These are phyloP conservation scores for Cyclocybe aegerita DNA, from an alignment of 768 basidiomycete species.

Conservation along the genomic window DNA sequence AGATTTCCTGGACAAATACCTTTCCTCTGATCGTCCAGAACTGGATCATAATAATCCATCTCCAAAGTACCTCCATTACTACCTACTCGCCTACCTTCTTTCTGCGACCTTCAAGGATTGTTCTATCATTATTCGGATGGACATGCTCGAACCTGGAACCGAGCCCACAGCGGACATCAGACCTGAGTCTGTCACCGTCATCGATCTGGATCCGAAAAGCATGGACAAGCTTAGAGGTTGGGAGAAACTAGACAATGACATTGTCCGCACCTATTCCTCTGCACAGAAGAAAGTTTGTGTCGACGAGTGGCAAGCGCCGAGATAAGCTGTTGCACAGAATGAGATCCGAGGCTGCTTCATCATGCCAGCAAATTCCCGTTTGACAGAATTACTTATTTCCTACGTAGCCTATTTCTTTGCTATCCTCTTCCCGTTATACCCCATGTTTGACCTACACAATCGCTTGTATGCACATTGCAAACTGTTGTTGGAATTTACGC, in stretches of 20 bases:
- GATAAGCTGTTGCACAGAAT: not conserved
- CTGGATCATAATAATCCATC: constrained; percentile 37
- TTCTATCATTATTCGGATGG: constrained; percentile 50
- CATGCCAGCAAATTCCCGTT: no score
- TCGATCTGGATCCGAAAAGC: constrained; percentile 87
- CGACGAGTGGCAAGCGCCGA: constrained; percentile 22
- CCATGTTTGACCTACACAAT: no score
- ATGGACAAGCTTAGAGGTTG: constrained; percentile 65
- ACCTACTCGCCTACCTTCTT: constrained; percentile 75
- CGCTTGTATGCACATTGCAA: no score
- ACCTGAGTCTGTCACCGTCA: constrained; percentile 53
- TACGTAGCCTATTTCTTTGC: no score
- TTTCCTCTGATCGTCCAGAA: constrained; percentile 27
- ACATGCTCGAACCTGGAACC: constrained; percentile 24
- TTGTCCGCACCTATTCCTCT: constrained; percentile 33
- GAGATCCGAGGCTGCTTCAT: no score
- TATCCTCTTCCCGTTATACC: no score
- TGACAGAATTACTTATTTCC: no score
- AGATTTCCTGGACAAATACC: constrained; percentile 58
- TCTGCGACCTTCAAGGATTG: constrained; percentile 98
- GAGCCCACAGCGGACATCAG: constrained; percentile 10
- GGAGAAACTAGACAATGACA: constrained; percentile 69
- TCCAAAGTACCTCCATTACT: constrained; percentile 53
- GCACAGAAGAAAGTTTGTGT: constrained; percentile 28
- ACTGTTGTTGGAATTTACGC: no score